phyloP scores from a whole-genome alignment of 768 basidiomycete genomes.

The Chalciporus sphaerocephalus region DNA sequence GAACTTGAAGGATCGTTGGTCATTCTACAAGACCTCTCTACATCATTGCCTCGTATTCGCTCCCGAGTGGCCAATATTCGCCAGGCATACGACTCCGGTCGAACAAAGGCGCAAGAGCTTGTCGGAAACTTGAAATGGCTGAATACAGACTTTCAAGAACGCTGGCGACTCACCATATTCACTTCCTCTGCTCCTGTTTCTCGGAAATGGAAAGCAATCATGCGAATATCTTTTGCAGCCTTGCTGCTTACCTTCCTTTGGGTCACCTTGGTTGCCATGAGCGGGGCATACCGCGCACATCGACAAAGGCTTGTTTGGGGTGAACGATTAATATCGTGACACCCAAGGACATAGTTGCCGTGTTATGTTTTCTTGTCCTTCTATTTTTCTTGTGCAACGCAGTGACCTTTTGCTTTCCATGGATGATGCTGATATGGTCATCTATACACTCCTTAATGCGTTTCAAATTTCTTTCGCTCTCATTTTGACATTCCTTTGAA shows the following conservation, averaged over 20 bases:
- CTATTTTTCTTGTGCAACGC: neutral
- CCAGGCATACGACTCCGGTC: constrained; percentile 67
- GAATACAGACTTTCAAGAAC: constrained; percentile 73
- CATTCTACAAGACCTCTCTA: constrained; percentile 55
- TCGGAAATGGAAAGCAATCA: constrained; percentile 59
- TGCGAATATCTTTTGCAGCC: constrained; percentile 57
- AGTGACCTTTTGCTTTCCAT: neutral
- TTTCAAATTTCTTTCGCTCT: neutral
- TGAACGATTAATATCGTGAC: constrained; percentile 67
- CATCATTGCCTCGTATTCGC: constrained; percentile 55
- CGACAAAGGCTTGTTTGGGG: constrained; percentile 76
- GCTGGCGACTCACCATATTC: constrained; percentile 72
- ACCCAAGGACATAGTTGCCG: neutral
- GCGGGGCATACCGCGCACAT: constrained; percentile 70
- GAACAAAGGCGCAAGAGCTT: constrained; percentile 61
- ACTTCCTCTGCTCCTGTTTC: constrained; percentile 69
- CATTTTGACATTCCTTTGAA: neutral
- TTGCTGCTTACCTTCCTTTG: constrained; percentile 56
- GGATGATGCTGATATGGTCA: neutral
- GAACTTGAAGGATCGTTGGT: constrained; percentile 60
- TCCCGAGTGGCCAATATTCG: constrained; percentile 59
- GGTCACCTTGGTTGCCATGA: constrained; percentile 55
- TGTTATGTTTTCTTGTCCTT: neutral
- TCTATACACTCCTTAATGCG: neutral
- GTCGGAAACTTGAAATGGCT: constrained; percentile 68